Evolutionary conservation across 352 stramenopile species (phyloP).

Genomic region (Globisporangium lucens): DNA sequence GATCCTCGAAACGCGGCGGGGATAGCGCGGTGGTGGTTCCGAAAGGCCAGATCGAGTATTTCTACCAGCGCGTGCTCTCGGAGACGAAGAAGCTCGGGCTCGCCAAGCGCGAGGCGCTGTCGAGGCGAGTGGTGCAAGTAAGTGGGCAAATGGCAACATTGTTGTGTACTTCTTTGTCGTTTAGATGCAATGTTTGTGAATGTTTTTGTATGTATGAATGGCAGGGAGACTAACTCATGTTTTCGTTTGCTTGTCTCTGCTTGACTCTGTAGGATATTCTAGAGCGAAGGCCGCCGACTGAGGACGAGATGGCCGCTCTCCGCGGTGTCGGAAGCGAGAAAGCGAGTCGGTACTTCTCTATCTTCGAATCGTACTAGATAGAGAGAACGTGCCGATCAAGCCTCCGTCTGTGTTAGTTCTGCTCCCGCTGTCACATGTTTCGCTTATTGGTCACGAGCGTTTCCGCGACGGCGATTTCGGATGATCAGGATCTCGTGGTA

Average conservation of each 20-base stretch:
- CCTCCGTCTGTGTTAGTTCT: not conserved
- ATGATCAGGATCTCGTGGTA: constrained; percentile 71
- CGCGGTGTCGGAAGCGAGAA: constrained; percentile 46
- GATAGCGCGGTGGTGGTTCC: not conserved
- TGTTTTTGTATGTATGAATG: not conserved
- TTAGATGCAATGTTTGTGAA: constrained; percentile 2
- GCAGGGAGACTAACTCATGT: not conserved
- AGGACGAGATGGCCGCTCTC: constrained; percentile 65
- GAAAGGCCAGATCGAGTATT: constrained; percentile 47
- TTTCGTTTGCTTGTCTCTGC: not conserved
- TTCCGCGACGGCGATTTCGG: constrained; percentile 28
- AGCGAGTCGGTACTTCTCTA: constrained; percentile 48
- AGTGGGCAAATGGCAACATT: not conserved
- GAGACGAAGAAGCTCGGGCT: constrained; percentile 41
- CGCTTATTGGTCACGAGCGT: constrained; percentile 13
- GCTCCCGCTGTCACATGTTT: not conserved
- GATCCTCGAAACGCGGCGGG: not conserved
- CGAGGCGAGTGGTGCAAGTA: constrained; percentile 44
- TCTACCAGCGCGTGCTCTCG: constrained; percentile 52
- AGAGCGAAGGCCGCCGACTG: constrained; percentile 28
- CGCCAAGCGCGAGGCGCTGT: constrained; percentile 56
- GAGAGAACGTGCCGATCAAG: not conserved
- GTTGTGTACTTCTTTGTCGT: not conserved
- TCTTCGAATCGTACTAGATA: constrained; percentile 34
- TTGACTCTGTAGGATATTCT: constrained; percentile 43